Conservation (phyloP, 352 stramenopile genomes). For the Sclerospora graminicola region DNA sequence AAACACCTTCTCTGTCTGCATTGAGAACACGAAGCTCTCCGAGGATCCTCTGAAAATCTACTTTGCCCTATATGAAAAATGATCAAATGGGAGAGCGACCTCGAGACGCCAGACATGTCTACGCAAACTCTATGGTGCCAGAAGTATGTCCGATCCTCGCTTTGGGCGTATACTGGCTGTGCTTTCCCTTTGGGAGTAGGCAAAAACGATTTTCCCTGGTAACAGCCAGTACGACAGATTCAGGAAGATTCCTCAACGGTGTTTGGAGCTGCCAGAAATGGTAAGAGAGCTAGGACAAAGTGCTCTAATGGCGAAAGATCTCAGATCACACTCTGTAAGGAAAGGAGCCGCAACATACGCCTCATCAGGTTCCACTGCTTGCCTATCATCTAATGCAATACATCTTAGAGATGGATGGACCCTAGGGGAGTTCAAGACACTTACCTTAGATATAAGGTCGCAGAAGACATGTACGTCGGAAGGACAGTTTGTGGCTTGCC, state of each 20-base stretch:
- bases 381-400: constrained; percentile 8
- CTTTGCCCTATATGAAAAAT: constrained; percentile 32
- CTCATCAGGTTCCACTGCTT: constrained; percentile 7
- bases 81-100: constrained; percentile 13
- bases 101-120: constrained; percentile 6
- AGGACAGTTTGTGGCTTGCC: constrained; percentile 9
- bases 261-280: background rate
- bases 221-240: constrained; percentile 7
- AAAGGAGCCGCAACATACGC: constrained; percentile 12
- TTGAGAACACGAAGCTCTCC: constrained; percentile 16
- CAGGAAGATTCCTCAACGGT: constrained; percentile 2
- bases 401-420: constrained; percentile 11
- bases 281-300: constrained; percentile 8
- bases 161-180: background rate
- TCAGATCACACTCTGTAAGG: constrained; percentile 15
- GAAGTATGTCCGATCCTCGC: constrained; percentile 2
- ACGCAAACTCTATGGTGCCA: constrained; percentile 3
- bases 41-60: constrained; percentile 23
- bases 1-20: constrained; percentile 10
- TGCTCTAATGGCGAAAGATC: constrained; percentile 6
- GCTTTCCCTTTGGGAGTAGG: background rate
- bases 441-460: constrained; percentile 11
- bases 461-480: constrained; percentile 15
- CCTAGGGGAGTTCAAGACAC: constrained; percentile 11
- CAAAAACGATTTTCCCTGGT: constrained; percentile 3